These are phyloP conservation scores for Cladobotryum protrusum DNA, from an alignment of 2,329 filamentous ascomycete species.

Conservation along the genomic window DNA sequence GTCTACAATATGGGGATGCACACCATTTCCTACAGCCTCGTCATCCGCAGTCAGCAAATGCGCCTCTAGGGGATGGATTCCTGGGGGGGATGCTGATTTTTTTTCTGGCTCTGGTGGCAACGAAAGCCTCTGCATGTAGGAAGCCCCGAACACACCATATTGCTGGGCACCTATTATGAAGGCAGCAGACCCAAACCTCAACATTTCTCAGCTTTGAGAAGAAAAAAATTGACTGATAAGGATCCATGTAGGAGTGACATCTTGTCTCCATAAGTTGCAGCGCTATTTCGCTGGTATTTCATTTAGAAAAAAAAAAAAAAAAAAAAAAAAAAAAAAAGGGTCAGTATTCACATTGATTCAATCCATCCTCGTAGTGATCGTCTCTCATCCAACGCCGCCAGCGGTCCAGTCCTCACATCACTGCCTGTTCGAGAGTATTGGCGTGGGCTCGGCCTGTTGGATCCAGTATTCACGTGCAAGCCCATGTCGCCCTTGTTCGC, in stretches of 20 bases:
- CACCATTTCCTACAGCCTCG: neutral
- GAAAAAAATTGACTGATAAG: neutral
- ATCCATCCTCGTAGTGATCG: neutral
- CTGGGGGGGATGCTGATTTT: neutral
- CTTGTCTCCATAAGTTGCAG: neutral
- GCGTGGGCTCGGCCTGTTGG: no score
- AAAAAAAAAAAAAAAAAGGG: neutral
- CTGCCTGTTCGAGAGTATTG: no score
- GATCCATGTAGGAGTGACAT: neutral
- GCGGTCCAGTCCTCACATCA: no score
- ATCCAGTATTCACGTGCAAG: constrained; percentile 3
- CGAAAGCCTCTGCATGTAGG: neutral
- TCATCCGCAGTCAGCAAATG: neutral
- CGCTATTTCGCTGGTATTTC: neutral
- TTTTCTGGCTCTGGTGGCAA: neutral
- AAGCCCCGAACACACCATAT: no score
- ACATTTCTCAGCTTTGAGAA: neutral
- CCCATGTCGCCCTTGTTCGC: neutral
- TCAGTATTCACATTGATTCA: no score
- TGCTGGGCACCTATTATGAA: no score
- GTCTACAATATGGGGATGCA: no score
- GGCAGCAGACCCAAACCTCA: no score
- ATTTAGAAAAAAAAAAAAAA: neutral
- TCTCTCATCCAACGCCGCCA: neutral
- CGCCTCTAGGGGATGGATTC: neutral